A percentile compares a stretch with the other conserved stretches of the same genome.
Conservation (phyloP, 441 rosid species). For the Manihot esculenta region DNA sequence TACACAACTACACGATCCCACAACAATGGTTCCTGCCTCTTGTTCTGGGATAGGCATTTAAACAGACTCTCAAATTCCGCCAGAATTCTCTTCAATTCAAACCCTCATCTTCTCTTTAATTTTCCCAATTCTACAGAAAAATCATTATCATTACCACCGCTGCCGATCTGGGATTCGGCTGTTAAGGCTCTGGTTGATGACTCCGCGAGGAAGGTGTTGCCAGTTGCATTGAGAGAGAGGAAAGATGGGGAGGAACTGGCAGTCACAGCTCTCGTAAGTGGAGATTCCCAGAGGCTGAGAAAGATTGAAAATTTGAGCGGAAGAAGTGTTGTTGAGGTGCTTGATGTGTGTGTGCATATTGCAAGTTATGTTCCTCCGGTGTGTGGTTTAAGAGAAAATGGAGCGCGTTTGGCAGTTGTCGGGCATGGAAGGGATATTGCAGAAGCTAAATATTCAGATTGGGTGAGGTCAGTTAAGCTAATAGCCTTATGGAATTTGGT, state of each 20-base stretch:
- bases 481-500: neutral
- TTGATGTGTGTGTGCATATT: constrained; percentile 64
- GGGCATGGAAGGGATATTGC: constrained; percentile 69
- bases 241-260: constrained; percentile 56
- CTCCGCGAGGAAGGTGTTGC: constrained; percentile 42
- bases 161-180: constrained; percentile 36
- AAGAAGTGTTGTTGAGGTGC: constrained; percentile 25
- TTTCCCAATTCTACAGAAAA: neutral
- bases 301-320: constrained; percentile 7
- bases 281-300: constrained; percentile 35
- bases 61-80: constrained; percentile 54
- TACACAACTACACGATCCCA: constrained; percentile 83
- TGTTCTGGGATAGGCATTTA: constrained; percentile 75
- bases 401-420: constrained; percentile 71
- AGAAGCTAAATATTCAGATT: constrained; percentile 73
- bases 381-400: constrained; percentile 47
- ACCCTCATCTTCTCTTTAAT: constrained; percentile 49
- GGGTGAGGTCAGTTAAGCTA: constrained; percentile 63
- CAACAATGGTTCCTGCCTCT: constrained; percentile 42
- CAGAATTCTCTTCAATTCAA: constrained; percentile 47
- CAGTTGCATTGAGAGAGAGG: constrained; percentile 40
- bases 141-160: neutral
- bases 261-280: constrained; percentile 63
- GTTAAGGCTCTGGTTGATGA: constrained; percentile 43
- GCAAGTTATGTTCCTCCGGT: constrained; percentile 48